Base-by-base conservation (phyloP, 805 yeast genomes). In the Hanseniaspora valbyensis region DNA sequence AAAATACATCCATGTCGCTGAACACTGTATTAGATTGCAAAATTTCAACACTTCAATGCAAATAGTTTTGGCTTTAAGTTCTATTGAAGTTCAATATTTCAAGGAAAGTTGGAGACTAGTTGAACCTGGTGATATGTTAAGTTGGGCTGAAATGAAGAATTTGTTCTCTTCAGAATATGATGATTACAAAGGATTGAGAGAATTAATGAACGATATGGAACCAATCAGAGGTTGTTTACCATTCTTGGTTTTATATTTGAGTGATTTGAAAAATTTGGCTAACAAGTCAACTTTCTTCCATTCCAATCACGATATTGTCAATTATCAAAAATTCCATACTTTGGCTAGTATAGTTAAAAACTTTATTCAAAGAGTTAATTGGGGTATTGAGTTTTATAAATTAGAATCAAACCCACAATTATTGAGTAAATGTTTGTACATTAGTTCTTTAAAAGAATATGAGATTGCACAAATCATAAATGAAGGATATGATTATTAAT, bases 21-120 rank as follows among this genome's bases (percentile, higher is more conserved):
- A 80, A 52, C 77, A 79, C 56, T 81, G 95, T 62, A 72, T 73
- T 41, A 66, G 66, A 12, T 61, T 83, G 51, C 96, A 89, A 62
- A 90, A 90, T 64, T 88, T 73, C 62, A 80, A 95, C 9, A 83
- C 96, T 0, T 68, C 87, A 65, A 83, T 87, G 82, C 96, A 90
- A 65, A 77, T 92, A 40, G 73, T 85, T 13, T 69, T 89, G 49
- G 96, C 95, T 0, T 70, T 90, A 54, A 81, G 81, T 21, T 77
- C 92, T 3, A 76, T 73, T 33, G 73, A 75, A 53, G 71, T 85
- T 40, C 76, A 73, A 60, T 70, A 73, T 53, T 68, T 83, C 57
- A 73, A 71, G 48, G 74, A 72, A 14, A 87, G 95, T 1, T 88
- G 96, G 95, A 71, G 75, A 54, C 66, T 72, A 46, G 67, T 90